phyloP scores from a whole-genome alignment of 1,284 basidiomycete genomes.

The Hymenochaete sp. region DNA sequence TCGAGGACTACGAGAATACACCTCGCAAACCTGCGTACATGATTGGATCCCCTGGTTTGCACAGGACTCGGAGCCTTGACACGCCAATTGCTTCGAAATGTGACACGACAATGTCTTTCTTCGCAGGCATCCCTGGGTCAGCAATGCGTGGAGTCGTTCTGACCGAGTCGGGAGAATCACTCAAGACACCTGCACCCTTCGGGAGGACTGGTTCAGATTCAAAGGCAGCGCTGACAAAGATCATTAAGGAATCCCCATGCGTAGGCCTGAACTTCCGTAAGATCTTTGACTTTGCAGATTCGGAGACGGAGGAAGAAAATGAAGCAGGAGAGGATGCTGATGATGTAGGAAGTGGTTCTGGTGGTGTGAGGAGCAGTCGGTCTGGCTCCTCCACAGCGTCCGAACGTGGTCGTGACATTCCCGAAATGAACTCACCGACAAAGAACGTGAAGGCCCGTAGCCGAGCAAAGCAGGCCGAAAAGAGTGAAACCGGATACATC shows the following conservation, averaged over 20 bases:
- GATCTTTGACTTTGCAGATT: slow-evolving; percentile 53
- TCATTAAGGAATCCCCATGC: slow-evolving; percentile 56
- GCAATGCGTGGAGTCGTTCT: slow-evolving; percentile 79
- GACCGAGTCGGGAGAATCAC: slow-evolving; percentile 60
- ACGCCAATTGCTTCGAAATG: slow-evolving; percentile 31
- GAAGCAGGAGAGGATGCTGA: slow-evolving; percentile 32
- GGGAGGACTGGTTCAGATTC: slow-evolving; percentile 1
- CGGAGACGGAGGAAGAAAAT: slow-evolving; percentile 19
- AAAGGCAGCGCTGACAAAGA: slow-evolving; percentile 43
- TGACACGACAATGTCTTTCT: slow-evolving; percentile 11
- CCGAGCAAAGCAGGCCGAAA: neutral
- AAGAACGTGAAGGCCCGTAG: slow-evolving; percentile 9
- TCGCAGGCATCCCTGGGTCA: slow-evolving; percentile 33
- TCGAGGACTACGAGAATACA: slow-evolving; percentile 19
- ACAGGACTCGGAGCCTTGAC: slow-evolving; percentile 24
- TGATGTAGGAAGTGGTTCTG: slow-evolving; percentile 23
- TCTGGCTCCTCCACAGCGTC: too few species aligned
- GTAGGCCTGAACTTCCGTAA: slow-evolving; percentile 63
- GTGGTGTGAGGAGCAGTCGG: slow-evolving; percentile 23
- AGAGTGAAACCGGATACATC: neutral
- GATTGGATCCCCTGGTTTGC: slow-evolving; percentile 22
- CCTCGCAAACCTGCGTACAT: slow-evolving; percentile 26
- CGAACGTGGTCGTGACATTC: too few species aligned
- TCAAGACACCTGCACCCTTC: slow-evolving; percentile 55
- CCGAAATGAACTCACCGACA: slow-evolving; percentile 8